A percentile compares a stretch with the other conserved stretches of the same genome.
phyloP scores from a whole-genome alignment of 441 rosid species.

The Isatis lusitanica region DNA sequence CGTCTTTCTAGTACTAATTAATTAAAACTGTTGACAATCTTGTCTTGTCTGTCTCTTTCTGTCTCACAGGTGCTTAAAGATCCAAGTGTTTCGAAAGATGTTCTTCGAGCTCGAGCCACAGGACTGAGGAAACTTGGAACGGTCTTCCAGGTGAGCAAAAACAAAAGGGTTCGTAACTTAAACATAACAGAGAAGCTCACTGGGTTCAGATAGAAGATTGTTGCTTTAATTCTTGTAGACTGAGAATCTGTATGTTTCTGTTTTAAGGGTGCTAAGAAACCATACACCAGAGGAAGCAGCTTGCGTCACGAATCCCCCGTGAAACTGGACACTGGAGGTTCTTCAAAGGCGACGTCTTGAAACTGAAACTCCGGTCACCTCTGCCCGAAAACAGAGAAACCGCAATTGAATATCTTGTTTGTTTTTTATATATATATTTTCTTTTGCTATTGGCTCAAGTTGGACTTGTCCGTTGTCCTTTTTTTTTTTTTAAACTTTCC shows the following conservation, averaged over 20 bases:
- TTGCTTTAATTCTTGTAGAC: background rate
- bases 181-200: background rate
- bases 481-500: background rate
- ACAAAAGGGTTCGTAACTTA: slow-evolving; percentile 17
- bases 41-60: background rate
- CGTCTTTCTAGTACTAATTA: background rate
- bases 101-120: slow-evolving; percentile 58
- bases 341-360: slow-evolving; percentile 44
- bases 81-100: slow-evolving; percentile 48
- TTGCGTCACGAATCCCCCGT: slow-evolving; percentile 54
- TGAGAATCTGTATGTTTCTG: background rate
- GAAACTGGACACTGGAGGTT: slow-evolving; percentile 14
- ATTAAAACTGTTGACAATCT: background rate
- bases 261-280: slow-evolving; percentile 74
- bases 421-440: background rate
- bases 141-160: slow-evolving; percentile 68
- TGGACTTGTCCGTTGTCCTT: background rate
- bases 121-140: slow-evolving; percentile 78
- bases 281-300: slow-evolving; percentile 69
- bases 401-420: background rate
- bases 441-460: background rate
- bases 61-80: slow-evolving; percentile 34
- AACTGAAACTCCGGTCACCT: slow-evolving; percentile 5
- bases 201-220: background rate
- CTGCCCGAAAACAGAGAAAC: background rate